Conservation (phyloP, 2,329 filamentous ascomycete species). For the Trichoderma atroviride region DNA sequence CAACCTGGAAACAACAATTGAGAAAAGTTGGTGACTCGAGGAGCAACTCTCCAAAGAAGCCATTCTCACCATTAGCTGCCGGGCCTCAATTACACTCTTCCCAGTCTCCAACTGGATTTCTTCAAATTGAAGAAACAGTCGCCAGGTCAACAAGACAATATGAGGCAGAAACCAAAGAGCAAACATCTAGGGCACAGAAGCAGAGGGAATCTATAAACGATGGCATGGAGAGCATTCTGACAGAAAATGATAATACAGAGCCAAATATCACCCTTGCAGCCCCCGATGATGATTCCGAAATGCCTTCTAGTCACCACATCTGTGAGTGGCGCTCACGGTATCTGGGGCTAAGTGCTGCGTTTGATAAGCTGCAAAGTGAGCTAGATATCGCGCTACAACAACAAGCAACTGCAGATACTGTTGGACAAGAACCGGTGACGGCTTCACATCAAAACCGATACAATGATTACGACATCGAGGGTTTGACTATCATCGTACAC, state of each 20-base stretch:
- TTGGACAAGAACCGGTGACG: not conserved
- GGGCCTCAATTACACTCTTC: not conserved
- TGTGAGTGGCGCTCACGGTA: constrained; percentile 27
- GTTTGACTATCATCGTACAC: constrained; percentile 56
- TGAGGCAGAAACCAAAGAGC: not conserved
- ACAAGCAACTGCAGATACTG: not conserved
- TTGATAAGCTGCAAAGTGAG: constrained; percentile 22
- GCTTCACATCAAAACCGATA: constrained; percentile 20
- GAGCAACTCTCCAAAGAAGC: not conserved
- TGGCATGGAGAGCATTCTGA: not conserved
- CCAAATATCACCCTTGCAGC: not conserved
- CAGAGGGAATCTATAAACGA: not conserved
- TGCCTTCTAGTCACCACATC: constrained; percentile 3
- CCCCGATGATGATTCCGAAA: not conserved
- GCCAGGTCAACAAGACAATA: not conserved
- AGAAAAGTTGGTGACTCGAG: not conserved
- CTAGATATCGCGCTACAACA: constrained; percentile 11
- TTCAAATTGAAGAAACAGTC: not conserved
- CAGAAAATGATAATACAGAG: not conserved
- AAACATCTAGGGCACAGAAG: not conserved
- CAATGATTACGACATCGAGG: constrained; percentile 49
- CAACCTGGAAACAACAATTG: constrained; percentile 23
- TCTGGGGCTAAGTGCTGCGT: constrained; percentile 20
- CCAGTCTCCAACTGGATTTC: not conserved
- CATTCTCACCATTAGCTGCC: not conserved